phyloP scores from a whole-genome alignment of 2,329 filamentous ascomycete genomes.

The Fragosphaeria purpurea region DNA sequence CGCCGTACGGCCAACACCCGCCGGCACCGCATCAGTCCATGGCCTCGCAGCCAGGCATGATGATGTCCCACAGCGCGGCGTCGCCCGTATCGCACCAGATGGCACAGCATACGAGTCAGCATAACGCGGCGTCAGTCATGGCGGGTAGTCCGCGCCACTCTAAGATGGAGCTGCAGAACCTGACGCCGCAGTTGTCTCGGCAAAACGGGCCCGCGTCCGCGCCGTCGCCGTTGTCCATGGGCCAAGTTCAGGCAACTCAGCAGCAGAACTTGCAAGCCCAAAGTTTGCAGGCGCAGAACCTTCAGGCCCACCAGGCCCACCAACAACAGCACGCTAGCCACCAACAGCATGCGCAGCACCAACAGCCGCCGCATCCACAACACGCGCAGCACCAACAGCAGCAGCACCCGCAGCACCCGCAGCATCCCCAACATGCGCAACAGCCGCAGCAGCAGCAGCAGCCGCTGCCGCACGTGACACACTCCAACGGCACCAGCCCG shows the following conservation, averaged over 20 bases:
- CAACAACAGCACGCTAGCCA: background rate
- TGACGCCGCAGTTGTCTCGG: slow-evolving; percentile 52
- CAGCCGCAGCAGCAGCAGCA: slow-evolving; percentile 8
- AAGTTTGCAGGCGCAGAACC: slow-evolving; percentile 20
- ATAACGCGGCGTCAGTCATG: slow-evolving; percentile 46
- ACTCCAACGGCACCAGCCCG: slow-evolving; percentile 11
- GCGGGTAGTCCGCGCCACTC: slow-evolving; percentile 50
- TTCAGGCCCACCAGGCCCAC: slow-evolving; percentile 6
- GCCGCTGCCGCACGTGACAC: background rate
- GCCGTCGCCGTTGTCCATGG: slow-evolving; percentile 13
- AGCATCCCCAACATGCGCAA: slow-evolving; percentile 17
- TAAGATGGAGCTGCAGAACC: slow-evolving; percentile 51
- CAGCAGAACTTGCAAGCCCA: slow-evolving; percentile 26
- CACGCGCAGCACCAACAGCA: slow-evolving; percentile 10
- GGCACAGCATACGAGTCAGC: slow-evolving; percentile 48
- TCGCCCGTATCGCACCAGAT: slow-evolving; percentile 43
- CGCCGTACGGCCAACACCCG: slow-evolving; percentile 51
- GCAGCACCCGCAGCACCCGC: slow-evolving; percentile 5
- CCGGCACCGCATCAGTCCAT: slow-evolving; percentile 47
- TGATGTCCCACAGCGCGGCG: slow-evolving; percentile 49
- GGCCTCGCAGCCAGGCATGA: slow-evolving; percentile 55
- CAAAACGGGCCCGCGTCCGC: slow-evolving; percentile 27
- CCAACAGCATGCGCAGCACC: background rate
- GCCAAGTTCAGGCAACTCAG: slow-evolving; percentile 9
- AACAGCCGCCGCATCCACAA: slow-evolving; percentile 16